These are phyloP conservation scores for Pseudogymnoascus sp. DNA, from an alignment of 2,329 filamentous ascomycete species.

Conservation along the genomic window DNA sequence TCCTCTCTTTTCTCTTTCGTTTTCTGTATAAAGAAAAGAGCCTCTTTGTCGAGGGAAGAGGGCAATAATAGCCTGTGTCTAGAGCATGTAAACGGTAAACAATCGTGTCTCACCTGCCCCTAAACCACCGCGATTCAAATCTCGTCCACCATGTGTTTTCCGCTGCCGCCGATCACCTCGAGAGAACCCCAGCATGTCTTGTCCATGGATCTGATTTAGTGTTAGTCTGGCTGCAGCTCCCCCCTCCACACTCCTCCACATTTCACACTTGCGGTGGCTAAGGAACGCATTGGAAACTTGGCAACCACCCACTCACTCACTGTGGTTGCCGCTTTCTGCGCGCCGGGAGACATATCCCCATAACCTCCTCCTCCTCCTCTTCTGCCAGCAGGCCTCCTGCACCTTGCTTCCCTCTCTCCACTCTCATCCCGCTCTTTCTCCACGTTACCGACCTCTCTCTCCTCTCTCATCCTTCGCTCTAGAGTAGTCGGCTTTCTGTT, in stretches of 20 bases:
- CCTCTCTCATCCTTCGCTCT: background rate
- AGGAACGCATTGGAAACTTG: background rate
- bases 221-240: constrained; percentile 1
- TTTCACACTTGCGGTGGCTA: background rate
- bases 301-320: background rate
- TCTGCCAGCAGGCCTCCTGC: background rate
- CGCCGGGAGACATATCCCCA: background rate
- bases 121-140: background rate
- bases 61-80: too few relatives aligned
- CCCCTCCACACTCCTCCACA: constrained; percentile 1
- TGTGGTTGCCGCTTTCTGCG: background rate
- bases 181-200: background rate
- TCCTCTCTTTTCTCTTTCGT: background rate
- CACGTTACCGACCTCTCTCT: background rate
- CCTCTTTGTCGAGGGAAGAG: background rate
- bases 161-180: background rate
- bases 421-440: background rate
- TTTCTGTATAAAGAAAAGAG: background rate
- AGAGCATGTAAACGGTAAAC: background rate
- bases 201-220: constrained; percentile 5
- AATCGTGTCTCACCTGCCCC: background rate
- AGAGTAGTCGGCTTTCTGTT: background rate
- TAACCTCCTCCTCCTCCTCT: background rate
- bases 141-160: background rate
- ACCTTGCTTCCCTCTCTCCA: background rate